Evolutionary conservation across 352 stramenopile genomes (phyloP).

Genomic region (Phytopythium vexans): DNA sequence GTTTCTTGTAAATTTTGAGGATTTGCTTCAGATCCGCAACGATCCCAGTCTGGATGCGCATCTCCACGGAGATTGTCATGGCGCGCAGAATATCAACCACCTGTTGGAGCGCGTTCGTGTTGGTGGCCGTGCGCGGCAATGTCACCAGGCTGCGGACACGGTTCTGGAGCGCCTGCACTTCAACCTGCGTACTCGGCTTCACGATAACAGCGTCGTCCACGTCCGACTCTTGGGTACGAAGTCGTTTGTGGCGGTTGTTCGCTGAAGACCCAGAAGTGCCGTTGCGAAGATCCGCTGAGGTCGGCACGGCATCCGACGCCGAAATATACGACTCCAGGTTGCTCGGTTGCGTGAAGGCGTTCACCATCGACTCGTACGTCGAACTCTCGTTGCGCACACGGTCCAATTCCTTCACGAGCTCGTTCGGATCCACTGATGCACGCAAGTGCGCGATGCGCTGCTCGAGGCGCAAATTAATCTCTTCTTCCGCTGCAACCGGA

Average conservation of each 20-base stretch:
- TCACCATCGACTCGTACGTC: slow-evolving; percentile 61
- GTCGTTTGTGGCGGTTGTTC: slow-evolving; percentile 39
- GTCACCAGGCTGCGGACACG: slow-evolving; percentile 62
- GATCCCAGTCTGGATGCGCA: slow-evolving; percentile 65
- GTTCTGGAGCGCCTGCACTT: slow-evolving; percentile 69
- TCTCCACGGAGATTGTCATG: slow-evolving; percentile 71
- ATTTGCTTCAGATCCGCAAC: slow-evolving; percentile 77
- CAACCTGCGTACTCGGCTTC: slow-evolving; percentile 54
- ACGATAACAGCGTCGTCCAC: slow-evolving; percentile 62
- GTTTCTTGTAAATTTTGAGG: slow-evolving; percentile 76
- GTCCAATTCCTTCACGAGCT: slow-evolving; percentile 79
- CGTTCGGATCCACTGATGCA: slow-evolving; percentile 63
- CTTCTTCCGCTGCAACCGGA: slow-evolving; percentile 57
- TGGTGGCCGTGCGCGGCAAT: slow-evolving; percentile 44
- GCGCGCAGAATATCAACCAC: slow-evolving; percentile 74
- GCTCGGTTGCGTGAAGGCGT: slow-evolving; percentile 52
- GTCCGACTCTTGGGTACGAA: slow-evolving; percentile 59
- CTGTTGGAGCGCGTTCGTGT: slow-evolving; percentile 73
- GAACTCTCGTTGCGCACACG: slow-evolving; percentile 61
- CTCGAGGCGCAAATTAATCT: slow-evolving; percentile 78
- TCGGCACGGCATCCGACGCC: slow-evolving; percentile 48
- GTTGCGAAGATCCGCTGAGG: slow-evolving; percentile 27
- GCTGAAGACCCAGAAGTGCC: neutral
- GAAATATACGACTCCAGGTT: slow-evolving; percentile 59
- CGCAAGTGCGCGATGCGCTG: slow-evolving; percentile 73